phyloP scores from a whole-genome alignment of 2,329 filamentous ascomycete genomes.

The Thyridium curvatum region DNA sequence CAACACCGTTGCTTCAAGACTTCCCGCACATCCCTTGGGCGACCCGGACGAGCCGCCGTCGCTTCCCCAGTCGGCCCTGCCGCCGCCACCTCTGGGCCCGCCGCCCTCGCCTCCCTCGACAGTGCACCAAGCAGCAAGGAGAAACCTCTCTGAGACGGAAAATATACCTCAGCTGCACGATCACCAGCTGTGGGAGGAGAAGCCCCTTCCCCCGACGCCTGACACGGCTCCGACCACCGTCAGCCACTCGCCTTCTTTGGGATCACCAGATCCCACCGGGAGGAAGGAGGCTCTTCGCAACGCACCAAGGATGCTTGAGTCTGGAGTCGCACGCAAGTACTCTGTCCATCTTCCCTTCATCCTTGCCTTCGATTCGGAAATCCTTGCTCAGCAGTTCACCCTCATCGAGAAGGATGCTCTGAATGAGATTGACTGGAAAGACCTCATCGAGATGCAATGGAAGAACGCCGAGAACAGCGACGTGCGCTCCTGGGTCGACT shows the following conservation, averaged over 20 bases:
- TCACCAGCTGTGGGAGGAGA: constrained; percentile 34
- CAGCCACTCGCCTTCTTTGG: constrained; percentile 15
- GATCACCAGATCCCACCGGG: constrained; percentile 17
- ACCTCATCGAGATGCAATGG: constrained; percentile 78
- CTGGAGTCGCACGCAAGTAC: constrained; percentile 22
- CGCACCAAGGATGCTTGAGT: constrained; percentile 21
- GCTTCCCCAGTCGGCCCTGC: constrained; percentile 17
- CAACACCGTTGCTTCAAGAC: constrained; percentile 23
- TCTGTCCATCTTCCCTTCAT: constrained; percentile 71
- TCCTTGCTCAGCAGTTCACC: constrained; percentile 76
- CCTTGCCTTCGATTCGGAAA: constrained; percentile 71
- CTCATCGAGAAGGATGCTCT: constrained; percentile 81
- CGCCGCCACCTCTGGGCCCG: constrained; percentile 16
- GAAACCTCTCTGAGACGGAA: constrained; percentile 18
- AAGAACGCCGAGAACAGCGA: constrained; percentile 60
- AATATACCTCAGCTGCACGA: constrained; percentile 30
- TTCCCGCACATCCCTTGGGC: constrained; percentile 28
- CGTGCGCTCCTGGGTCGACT: constrained; percentile 75
- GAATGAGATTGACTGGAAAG: constrained; percentile 84
- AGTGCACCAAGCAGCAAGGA: constrained; percentile 13
- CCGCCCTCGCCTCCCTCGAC: constrained; percentile 41
- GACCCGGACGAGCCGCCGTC: constrained; percentile 13
- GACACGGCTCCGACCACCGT: constrained; percentile 38
- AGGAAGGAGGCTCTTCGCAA: constrained; percentile 28
- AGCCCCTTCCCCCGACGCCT: constrained; percentile 43